phyloP scores from a whole-genome alignment of 1,284 basidiomycete genomes.

The Cutaneotrichosporon sp. region DNA sequence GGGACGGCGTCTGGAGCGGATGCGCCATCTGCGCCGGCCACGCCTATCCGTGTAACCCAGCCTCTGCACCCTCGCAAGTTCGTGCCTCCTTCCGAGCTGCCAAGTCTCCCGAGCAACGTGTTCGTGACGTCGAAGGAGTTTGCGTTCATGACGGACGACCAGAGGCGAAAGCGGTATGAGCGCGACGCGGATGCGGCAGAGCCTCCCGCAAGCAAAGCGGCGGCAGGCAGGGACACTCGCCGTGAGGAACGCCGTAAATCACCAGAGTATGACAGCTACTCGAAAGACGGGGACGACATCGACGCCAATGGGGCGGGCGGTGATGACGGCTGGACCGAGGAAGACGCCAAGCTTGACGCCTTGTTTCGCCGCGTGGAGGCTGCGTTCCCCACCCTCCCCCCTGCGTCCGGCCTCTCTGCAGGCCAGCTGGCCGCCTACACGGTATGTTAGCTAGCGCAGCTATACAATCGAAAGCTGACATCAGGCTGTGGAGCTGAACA shows the following conservation, averaged over 20 bases:
- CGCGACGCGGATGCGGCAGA: background rate
- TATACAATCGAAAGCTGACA: background rate
- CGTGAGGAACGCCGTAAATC: too few species aligned
- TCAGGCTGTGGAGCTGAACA: constrained; percentile 36
- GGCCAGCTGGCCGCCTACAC: constrained; percentile 28
- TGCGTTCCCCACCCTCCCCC: constrained; percentile 16
- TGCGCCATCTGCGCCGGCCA: constrained; percentile 5
- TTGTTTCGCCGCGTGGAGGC: constrained; percentile 8
- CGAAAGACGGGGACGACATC: background rate
- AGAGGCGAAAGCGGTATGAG: constrained; percentile 8
- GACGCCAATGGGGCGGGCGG: too few species aligned
- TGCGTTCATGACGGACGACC: constrained; percentile 12
- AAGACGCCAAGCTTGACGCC: background rate
- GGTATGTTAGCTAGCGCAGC: constrained; percentile 29
- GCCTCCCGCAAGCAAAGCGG: background rate
- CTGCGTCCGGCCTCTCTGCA: background rate
- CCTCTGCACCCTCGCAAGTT: constrained; percentile 7
- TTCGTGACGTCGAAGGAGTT: constrained; percentile 36
- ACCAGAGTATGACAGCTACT: constrained; percentile 5
- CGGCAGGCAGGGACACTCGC: background rate
- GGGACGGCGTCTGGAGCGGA: background rate
- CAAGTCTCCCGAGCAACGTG: constrained; percentile 33
- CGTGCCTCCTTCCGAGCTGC: constrained; percentile 28
- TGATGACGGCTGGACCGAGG: background rate
- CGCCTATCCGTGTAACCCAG: constrained; percentile 8